Percentiles rank a stretch among this genome's conserved stretches.
These are phyloP conservation scores for Tetraselmis striata DNA, from an alignment of 139 green algal genomes.

Conservation along the genomic window DNA sequence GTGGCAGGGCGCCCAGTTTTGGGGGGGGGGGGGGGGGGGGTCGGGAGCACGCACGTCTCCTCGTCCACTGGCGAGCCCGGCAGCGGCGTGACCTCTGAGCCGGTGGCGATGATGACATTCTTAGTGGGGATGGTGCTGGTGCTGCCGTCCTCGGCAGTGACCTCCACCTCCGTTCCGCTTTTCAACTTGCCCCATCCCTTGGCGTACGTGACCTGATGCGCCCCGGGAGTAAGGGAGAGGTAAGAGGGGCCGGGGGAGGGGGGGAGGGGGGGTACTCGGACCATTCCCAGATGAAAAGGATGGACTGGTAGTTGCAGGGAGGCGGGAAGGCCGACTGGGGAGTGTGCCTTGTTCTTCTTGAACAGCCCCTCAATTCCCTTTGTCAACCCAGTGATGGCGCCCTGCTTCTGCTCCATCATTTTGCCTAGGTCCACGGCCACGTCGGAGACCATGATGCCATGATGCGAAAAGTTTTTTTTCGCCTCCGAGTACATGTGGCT, in stretches of 20 bases:
- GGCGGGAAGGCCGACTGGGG: too few species aligned
- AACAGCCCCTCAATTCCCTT: slow-evolving; percentile 97
- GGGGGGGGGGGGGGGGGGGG: neutral
- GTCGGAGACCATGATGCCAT: slow-evolving; percentile 70
- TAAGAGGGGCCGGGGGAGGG: too few species aligned
- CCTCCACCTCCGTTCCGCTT: slow-evolving; percentile 71
- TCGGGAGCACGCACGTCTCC: slow-evolving; percentile 47
- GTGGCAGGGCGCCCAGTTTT: neutral
- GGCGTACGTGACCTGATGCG: slow-evolving; percentile 78
- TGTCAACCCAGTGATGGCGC: slow-evolving; percentile 84
- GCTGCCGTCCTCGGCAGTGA: slow-evolving; percentile 63
- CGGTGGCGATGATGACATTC: slow-evolving; percentile 95
- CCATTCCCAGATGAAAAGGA: too few species aligned
- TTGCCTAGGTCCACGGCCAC: slow-evolving; percentile 64
- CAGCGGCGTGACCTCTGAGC: slow-evolving; percentile 83
- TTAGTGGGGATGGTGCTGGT: slow-evolving; percentile 61
- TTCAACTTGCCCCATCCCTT: slow-evolving; percentile 88
- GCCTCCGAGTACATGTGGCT: slow-evolving; percentile 91
- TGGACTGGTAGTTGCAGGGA: too few species aligned
- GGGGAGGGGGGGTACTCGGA: too few species aligned
- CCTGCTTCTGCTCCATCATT: slow-evolving; percentile 93
- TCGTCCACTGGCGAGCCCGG: slow-evolving; percentile 91
- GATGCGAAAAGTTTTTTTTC: slow-evolving; percentile 69
- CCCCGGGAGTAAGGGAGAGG: too few species aligned
- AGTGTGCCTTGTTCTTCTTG: slow-evolving; percentile 99